These are phyloP conservation scores for Marasmius fiardii DNA, from an alignment of 1,284 basidiomycete species.

Conservation along the genomic window DNA sequence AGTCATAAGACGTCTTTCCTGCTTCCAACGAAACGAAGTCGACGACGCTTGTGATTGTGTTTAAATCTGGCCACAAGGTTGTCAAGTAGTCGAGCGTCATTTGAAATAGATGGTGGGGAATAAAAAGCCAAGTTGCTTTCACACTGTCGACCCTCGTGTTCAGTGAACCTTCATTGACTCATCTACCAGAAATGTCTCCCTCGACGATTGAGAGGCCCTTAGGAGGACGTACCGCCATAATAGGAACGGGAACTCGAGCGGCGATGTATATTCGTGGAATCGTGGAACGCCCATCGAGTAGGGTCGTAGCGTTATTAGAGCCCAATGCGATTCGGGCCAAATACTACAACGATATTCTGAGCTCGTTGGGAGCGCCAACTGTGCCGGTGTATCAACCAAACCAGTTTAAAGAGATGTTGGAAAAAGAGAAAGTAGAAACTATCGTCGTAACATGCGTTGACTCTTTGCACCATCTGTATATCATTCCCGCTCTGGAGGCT, in stretches of 20 bases:
- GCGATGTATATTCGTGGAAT: slow-evolving; percentile 43
- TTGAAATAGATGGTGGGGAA: too few species aligned
- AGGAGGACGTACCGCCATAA: slow-evolving; percentile 35
- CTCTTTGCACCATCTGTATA: slow-evolving; percentile 47
- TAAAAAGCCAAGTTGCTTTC: too few species aligned
- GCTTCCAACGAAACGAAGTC: too few species aligned
- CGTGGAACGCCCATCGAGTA: slow-evolving; percentile 31
- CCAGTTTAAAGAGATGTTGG: slow-evolving; percentile 46
- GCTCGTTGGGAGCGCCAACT: slow-evolving; percentile 31
- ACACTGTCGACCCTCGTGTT: too few species aligned
- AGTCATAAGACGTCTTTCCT: too few species aligned
- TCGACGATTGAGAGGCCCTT: too few species aligned
- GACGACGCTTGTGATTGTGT: too few species aligned
- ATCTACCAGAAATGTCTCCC: too few species aligned
- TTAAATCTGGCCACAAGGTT: too few species aligned
- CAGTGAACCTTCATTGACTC: too few species aligned
- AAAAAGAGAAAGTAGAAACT: slow-evolving; percentile 43
- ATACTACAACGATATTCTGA: slow-evolving; percentile 43
- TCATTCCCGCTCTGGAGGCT: slow-evolving; percentile 40
- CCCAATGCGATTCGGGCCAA: slow-evolving; percentile 44
- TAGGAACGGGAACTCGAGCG: slow-evolving; percentile 42
- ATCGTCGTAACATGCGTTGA: slow-evolving; percentile 54
- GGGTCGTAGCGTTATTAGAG: slow-evolving; percentile 48
- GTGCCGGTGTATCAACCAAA: slow-evolving; percentile 41
- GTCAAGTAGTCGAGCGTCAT: too few species aligned